phyloP scores from a whole-genome alignment of 805 yeast genomes.

The Pichia paraexigua region DNA sequence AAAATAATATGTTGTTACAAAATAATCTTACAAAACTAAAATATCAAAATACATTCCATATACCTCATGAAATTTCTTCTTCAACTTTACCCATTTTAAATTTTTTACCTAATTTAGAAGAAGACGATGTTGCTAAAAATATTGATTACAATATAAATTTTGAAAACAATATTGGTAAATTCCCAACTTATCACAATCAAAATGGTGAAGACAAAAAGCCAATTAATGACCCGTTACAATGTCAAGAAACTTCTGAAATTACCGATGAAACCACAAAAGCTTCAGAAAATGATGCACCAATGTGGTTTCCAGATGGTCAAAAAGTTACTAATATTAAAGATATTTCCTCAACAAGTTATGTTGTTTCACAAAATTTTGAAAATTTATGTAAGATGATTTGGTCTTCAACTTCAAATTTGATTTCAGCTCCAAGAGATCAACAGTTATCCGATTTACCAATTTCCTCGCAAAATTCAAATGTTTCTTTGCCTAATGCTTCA shows the following conservation, averaged over 20 bases:
- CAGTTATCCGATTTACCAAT: too few species aligned
- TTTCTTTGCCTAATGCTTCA: background rate
- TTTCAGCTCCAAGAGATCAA: background rate
- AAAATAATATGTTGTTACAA: background rate
- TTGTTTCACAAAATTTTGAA: slow-evolving; percentile 33
- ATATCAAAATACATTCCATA: slow-evolving; percentile 5
- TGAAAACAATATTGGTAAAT: background rate
- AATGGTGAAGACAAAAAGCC: background rate
- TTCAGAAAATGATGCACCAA: slow-evolving; percentile 14
- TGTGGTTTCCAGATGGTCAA: slow-evolving; percentile 27
- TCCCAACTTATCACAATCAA: background rate
- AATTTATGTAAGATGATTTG: slow-evolving; percentile 29
- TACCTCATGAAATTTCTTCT: slow-evolving; percentile 3
- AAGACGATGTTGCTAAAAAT: background rate
- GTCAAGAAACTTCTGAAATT: background rate
- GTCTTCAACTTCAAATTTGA: slow-evolving; percentile 16
- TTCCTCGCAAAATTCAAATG: background rate
- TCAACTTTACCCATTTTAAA: slow-evolving; percentile 4
- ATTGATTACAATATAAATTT: background rate
- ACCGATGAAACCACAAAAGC: background rate
- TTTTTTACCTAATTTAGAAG: background rate
- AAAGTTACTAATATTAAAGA: slow-evolving; percentile 27
- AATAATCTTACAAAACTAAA: background rate
- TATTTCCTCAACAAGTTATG: slow-evolving; percentile 29
- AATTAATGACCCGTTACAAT: background rate